These are phyloP conservation scores for Margaritispora aquatica DNA, from an alignment of 495 filamentous ascomycete species.

Conservation along the genomic window DNA sequence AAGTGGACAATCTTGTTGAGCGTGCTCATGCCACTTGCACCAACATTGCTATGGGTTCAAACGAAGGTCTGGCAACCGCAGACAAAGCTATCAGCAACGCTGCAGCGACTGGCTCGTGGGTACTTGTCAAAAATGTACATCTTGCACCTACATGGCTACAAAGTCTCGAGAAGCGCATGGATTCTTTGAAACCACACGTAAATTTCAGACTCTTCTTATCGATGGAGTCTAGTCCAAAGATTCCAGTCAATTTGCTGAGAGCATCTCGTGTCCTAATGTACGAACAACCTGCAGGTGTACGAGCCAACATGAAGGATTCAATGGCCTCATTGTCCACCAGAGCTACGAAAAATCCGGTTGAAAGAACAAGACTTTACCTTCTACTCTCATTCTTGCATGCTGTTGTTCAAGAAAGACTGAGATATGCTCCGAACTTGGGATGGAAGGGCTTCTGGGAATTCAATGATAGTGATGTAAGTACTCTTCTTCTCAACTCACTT, in stretches of 20 bases:
- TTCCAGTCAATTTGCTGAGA: constrained; percentile 90
- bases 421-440: constrained; percentile 89
- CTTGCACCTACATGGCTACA: constrained; percentile 94
- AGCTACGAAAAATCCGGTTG: constrained; percentile 75
- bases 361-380: constrained; percentile 86
- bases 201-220: constrained; percentile 96
- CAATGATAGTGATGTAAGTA: constrained; percentile 95
- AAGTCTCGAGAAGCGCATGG: constrained; percentile 92
- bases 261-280: constrained; percentile 95
- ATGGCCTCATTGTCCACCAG: constrained; percentile 75
- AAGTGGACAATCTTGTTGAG: constrained; percentile 92
- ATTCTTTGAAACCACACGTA: constrained; percentile 86
- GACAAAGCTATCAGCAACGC: constrained; percentile 95
- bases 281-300: constrained; percentile 92
- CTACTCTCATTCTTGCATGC: constrained; percentile 93
- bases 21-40: constrained; percentile 73
- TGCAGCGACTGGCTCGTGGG: constrained; percentile 89
- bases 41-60: constrained; percentile 98
- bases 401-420: constrained; percentile 89
- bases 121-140: constrained; percentile 98
- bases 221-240: constrained; percentile 96
- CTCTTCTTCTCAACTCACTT: background rate
- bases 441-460: constrained; percentile 99
- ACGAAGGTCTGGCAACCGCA: constrained; percentile 82
- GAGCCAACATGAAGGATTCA: constrained; percentile 98